phyloP scores from a whole-genome alignment of 169 alveolate genomes.

The Plasmodium vivax region DNA sequence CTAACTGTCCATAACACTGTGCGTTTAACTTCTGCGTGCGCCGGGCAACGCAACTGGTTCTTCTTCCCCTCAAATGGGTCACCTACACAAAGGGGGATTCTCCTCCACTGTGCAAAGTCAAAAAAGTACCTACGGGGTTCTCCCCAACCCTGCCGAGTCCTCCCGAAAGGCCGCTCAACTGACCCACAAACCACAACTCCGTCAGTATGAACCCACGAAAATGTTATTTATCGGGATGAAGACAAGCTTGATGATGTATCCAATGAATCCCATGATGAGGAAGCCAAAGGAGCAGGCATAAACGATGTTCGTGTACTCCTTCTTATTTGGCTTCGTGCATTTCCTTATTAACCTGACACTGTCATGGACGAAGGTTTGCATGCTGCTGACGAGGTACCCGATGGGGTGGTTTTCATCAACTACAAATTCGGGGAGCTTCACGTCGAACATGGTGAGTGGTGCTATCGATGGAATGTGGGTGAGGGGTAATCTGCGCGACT shows the following conservation, averaged over 20 bases:
- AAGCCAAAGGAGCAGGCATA: conserved; percentile 96
- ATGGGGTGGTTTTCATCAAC: conserved; percentile 86
- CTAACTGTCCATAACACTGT: background rate
- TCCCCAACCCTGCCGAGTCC: background rate
- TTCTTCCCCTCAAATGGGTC: background rate
- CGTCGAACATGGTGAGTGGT: conserved; percentile 3
- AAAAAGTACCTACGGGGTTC: background rate
- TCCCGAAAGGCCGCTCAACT: background rate
- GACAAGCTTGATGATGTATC: conserved; percentile 93
- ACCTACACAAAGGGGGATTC: background rate
- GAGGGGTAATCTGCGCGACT: background rate
- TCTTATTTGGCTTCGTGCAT: conserved; percentile 95
- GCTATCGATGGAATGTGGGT: background rate
- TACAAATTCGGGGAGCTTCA: conserved; percentile 78
- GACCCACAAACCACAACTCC: background rate
- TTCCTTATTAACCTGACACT: conserved; percentile 92
- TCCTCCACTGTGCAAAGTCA: background rate
- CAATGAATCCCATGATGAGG: conserved; percentile 95
- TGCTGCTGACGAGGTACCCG: conserved; percentile 85
- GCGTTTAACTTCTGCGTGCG: background rate
- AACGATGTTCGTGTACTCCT: conserved; percentile 87
- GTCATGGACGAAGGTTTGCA: conserved; percentile 91
- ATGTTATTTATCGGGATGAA: conserved; percentile 96
- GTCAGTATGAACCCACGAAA: conserved; percentile 84
- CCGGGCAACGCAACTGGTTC: background rate